Conservation (phyloP, 148 eudicot species). For the Diospyros lotus region DNA sequence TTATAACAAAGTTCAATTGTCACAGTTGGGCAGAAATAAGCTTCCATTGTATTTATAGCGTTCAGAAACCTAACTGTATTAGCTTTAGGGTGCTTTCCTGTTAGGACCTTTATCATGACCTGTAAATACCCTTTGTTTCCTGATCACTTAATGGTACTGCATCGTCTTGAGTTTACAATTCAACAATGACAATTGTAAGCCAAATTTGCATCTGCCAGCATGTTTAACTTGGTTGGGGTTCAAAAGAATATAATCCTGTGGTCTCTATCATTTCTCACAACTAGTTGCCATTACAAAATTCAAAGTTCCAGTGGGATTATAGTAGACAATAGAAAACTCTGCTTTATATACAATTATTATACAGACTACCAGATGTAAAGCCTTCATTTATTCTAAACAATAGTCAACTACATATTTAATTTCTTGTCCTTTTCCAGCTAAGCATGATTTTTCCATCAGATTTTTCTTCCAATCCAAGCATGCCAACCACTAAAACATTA, state of each 20-base stretch:
- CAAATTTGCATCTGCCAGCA: not conserved
- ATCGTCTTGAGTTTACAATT: not conserved
- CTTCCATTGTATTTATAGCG: not conserved
- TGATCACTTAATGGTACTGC: not conserved
- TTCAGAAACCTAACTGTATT: not conserved
- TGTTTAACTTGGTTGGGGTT: not conserved
- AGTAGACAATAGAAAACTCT: not conserved
- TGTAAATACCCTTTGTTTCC: not conserved
- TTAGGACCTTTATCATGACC: not conserved
- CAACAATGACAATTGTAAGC: not conserved
- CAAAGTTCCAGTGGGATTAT: not conserved
- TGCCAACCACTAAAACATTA: too few species aligned
- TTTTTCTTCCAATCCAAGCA: too few species aligned
- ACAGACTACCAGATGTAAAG: not conserved
- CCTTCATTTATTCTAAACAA: not conserved
- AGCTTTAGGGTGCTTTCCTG: not conserved
- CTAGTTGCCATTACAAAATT: not conserved
- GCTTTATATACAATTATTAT: not conserved
- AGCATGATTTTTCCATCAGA: not conserved
- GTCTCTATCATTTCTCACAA: not conserved
- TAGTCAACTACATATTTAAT: not conserved
- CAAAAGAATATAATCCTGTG: not conserved
- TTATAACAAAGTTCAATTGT: too few species aligned
- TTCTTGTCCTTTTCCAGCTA: not conserved
- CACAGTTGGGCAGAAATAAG: not conserved